Conservation (phyloP, 345 rosid species). For the Populus nigra region DNA sequence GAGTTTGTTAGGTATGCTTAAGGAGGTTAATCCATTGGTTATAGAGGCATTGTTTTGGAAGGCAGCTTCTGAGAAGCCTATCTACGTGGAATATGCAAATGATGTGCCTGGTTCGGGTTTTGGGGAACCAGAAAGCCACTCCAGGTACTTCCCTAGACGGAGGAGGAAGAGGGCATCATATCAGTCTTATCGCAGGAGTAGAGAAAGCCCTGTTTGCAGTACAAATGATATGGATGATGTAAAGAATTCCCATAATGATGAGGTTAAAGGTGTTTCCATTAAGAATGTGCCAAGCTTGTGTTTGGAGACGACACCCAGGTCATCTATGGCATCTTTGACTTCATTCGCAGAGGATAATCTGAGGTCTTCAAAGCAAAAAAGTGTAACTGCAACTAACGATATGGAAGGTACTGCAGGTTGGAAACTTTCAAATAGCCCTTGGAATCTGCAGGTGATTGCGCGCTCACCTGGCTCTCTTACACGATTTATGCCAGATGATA, state of each 20-base stretch:
- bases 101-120: constrained; percentile 98
- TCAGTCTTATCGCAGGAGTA: constrained; percentile 51
- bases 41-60: constrained; percentile 92
- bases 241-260: constrained; percentile 19
- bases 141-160: constrained; percentile 55
- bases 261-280: constrained; percentile 22
- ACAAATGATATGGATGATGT: constrained; percentile 27
- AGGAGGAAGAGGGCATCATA: constrained; percentile 67
- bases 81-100: constrained; percentile 93
- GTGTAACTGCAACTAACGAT: constrained; percentile 42
- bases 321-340: constrained; percentile 32
- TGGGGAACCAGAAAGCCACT: constrained; percentile 74
- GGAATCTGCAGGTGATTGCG: constrained; percentile 96
- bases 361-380: constrained; percentile 42
- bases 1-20: constrained; percentile 57
- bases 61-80: constrained; percentile 78
- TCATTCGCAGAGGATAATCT: constrained; percentile 28
- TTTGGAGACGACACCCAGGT: constrained; percentile 23
- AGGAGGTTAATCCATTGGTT: constrained; percentile 70
- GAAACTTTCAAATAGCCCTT: constrained; percentile 98
- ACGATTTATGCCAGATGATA: constrained; percentile 99
- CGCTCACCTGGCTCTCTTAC: constrained; percentile 97
- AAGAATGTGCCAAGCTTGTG: constrained; percentile 23
- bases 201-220: constrained; percentile 34
- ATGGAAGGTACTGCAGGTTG: constrained; percentile 95